A percentile compares a stretch with the other conserved stretches of the same genome.
Conservation (phyloP, 371 early-diverging fungal species). For the Rhizopus stolonifer region DNA sequence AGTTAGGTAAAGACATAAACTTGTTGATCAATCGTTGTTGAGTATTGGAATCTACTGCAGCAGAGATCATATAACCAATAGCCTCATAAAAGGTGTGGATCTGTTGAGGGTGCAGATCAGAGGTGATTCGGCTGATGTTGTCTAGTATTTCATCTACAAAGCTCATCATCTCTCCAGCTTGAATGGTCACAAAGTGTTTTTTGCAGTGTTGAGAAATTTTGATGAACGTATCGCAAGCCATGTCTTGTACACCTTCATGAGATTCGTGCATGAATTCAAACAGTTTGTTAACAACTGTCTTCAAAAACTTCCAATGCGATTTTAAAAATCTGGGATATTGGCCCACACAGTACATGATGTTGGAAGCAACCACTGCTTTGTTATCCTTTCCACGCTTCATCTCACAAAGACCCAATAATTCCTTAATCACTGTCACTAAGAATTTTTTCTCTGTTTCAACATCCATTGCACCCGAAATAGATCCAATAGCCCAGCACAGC, state of each 20-base stretch:
- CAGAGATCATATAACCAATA: slow-evolving; percentile 93
- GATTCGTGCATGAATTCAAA: slow-evolving; percentile 99
- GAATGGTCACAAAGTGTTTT: slow-evolving; percentile 91
- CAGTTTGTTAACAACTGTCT: slow-evolving; percentile 99
- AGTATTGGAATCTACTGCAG: slow-evolving; percentile 68
- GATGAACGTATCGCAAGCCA: slow-evolving; percentile 99
- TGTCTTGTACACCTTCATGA: slow-evolving; percentile 99
- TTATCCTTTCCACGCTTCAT: slow-evolving; percentile 96
- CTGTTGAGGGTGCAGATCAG: slow-evolving; percentile 89
- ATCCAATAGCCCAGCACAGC: slow-evolving; percentile 99
- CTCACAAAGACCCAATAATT: slow-evolving; percentile 92
- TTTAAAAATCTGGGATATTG: slow-evolving; percentile 99
- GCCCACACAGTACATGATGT: slow-evolving; percentile 99
- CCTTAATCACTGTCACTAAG: slow-evolving; percentile 97
- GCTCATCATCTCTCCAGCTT: slow-evolving; percentile 80
- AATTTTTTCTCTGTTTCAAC: slow-evolving; percentile 98
- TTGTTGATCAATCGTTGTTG: slow-evolving; percentile 82
- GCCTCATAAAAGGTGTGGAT: slow-evolving; percentile 97
- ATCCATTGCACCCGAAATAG: slow-evolving; percentile 95
- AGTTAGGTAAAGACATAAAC: slow-evolving; percentile 89
- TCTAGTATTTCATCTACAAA: slow-evolving; percentile 94
- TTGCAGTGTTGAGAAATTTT: slow-evolving; percentile 97
- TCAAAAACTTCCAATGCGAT: slow-evolving; percentile 99
- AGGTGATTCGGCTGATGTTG: slow-evolving; percentile 75
- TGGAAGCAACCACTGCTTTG: slow-evolving; percentile 99